A percentile compares a stretch with the other conserved stretches of the same genome.
These are phyloP conservation scores for Dactylonectria macrodidyma DNA, from an alignment of 2,329 filamentous ascomycete species.

Conservation along the genomic window DNA sequence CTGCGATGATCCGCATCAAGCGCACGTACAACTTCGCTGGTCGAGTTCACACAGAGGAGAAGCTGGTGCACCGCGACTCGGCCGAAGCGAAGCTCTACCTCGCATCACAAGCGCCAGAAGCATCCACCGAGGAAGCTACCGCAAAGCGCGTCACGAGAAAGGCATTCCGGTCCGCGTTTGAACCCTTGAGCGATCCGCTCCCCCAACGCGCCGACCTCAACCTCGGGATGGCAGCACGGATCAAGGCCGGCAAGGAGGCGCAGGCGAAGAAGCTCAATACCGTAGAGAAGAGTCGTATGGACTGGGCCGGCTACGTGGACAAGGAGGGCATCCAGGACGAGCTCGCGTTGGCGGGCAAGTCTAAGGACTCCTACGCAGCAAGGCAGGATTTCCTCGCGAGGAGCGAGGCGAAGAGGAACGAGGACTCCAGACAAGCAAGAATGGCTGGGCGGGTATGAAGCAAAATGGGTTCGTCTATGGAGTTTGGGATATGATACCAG, in stretches of 20 bases:
- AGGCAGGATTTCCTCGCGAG: slow-evolving; percentile 77
- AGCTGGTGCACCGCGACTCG: slow-evolving; percentile 75
- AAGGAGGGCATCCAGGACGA: slow-evolving; percentile 80
- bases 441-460: slow-evolving; percentile 56
- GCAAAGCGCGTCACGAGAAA: slow-evolving; percentile 65
- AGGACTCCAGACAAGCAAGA: slow-evolving; percentile 70
- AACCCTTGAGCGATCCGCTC: slow-evolving; percentile 65
- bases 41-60: slow-evolving; percentile 80
- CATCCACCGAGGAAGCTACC: slow-evolving; percentile 49
- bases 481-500: slow-evolving; percentile 49
- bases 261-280: slow-evolving; percentile 78
- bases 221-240: slow-evolving; percentile 66
- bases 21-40: slow-evolving; percentile 84
- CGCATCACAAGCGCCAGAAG: slow-evolving; percentile 60
- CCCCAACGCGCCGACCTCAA: slow-evolving; percentile 69
- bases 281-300: slow-evolving; percentile 80
- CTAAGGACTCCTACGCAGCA: slow-evolving; percentile 74
- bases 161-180: slow-evolving; percentile 74
- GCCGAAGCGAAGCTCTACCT: slow-evolving; percentile 77
- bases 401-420: slow-evolving; percentile 74
- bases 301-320: slow-evolving; percentile 81
- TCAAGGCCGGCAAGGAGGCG: slow-evolving; percentile 63
- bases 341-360: slow-evolving; percentile 74
- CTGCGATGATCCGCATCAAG: slow-evolving; percentile 73
- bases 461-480: slow-evolving; percentile 1